Evolutionary conservation across 2,329 filamentous ascomycete species (phyloP).

Genomic region (Diplodia seriata): DNA sequence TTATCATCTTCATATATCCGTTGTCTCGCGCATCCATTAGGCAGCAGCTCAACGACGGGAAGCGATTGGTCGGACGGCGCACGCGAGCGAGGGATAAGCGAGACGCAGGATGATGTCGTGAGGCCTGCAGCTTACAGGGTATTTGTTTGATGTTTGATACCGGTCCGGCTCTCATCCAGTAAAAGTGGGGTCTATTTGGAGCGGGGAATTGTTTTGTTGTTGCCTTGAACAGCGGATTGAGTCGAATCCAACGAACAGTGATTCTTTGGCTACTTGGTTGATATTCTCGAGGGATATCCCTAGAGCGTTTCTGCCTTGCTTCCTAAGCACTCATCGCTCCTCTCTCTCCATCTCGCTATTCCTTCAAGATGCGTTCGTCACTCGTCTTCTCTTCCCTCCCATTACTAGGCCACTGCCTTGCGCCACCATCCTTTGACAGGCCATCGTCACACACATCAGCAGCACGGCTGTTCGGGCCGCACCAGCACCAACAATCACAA

Average conservation of each 20-base stretch:
- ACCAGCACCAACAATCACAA: not conserved
- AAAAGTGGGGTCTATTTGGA: not conserved
- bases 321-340: not conserved
- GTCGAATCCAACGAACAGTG: not conserved
- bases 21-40: not conserved
- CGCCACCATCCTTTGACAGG: not conserved
- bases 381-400: not conserved
- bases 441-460: not conserved
- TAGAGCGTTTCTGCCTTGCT: not conserved
- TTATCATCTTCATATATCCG: not conserved
- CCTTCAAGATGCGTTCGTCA: not conserved
- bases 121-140: not conserved
- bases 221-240: not conserved
- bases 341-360: not conserved
- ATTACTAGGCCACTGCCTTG: not conserved
- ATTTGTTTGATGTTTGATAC: not conserved
- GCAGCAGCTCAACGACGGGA: not conserved
- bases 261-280: no score
- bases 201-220: not conserved
- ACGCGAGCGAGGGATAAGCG: not conserved
- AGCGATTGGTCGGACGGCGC: not conserved
- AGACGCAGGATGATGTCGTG: not conserved
- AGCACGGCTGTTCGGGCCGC: conserved; percentile 2
- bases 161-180: not conserved
- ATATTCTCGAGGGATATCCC: no score